phyloP scores from a whole-genome alignment of 2,329 filamentous ascomycete genomes.

The Aspergillus brasiliensis region DNA sequence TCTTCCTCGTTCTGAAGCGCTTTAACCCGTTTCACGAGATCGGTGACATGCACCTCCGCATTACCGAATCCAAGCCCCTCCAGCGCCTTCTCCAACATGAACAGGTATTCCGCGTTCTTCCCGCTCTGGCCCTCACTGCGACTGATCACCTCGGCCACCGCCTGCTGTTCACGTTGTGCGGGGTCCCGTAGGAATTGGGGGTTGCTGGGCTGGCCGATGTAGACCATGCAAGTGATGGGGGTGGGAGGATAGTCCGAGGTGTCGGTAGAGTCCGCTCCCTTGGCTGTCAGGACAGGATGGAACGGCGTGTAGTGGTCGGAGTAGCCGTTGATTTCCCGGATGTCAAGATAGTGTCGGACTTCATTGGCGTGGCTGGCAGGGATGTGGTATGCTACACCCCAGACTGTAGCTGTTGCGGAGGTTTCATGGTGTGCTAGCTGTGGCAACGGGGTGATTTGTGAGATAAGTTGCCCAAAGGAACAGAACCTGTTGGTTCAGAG shows the following conservation, averaged over 20 bases:
- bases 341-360: conserved; percentile 88
- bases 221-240: conserved; percentile 68
- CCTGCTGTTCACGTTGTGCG: conserved; percentile 69
- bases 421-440: conserved; percentile 40
- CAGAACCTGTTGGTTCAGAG: too few species aligned
- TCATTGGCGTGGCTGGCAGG: conserved; percentile 69
- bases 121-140: conserved; percentile 79
- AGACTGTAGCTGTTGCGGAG: conserved; percentile 60
- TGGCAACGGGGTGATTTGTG: neutral
- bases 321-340: conserved; percentile 97
- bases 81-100: conserved; percentile 75
- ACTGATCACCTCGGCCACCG: conserved; percentile 78
- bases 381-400: conserved; percentile 93
- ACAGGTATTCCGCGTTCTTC: conserved; percentile 85
- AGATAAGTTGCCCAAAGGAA: neutral
- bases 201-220: conserved; percentile 92
- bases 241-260: neutral
- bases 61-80: conserved; percentile 72
- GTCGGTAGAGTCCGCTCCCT: conserved; percentile 4
- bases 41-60: conserved; percentile 79
- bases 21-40: conserved; percentile 73
- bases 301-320: conserved; percentile 90
- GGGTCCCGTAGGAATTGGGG: conserved; percentile 73
- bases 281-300: conserved; percentile 55
- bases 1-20: conserved; percentile 55